These are phyloP conservation scores for Aquilaria malaccensis DNA, from an alignment of 345 rosid species.

Conservation along the genomic window DNA sequence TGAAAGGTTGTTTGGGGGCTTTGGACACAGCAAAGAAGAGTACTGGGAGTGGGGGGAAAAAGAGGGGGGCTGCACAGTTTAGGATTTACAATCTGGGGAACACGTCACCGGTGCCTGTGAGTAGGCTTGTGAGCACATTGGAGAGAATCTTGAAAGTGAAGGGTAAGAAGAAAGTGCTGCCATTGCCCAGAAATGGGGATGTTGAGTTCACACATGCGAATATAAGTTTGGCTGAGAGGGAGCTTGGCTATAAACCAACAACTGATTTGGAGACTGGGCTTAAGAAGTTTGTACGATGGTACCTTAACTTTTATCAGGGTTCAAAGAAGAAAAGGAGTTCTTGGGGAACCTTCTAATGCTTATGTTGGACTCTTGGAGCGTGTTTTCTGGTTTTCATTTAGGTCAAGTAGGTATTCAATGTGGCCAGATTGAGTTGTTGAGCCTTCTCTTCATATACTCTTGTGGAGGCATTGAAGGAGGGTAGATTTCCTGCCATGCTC, in stretches of 20 bases:
- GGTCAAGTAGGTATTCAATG: background rate
- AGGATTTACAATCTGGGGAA: constrained; percentile 62
- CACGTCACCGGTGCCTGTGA: constrained; percentile 51
- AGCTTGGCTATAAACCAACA: constrained; percentile 50
- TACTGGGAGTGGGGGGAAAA: constrained; percentile 69
- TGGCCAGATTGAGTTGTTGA: background rate
- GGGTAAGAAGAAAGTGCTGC: constrained; percentile 47
- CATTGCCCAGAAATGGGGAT: constrained; percentile 67
- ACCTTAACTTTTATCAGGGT: constrained; percentile 36
- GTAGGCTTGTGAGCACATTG: constrained; percentile 43
- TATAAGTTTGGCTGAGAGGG: constrained; percentile 47
- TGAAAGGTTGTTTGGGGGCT: constrained; percentile 53
- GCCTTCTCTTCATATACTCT: constrained; percentile 5
- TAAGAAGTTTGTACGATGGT: constrained; percentile 77
- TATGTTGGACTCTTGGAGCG: constrained; percentile 2
- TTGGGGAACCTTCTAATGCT: constrained; percentile 12
- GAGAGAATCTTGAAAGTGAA: constrained; percentile 61
- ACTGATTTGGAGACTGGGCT: constrained; percentile 57
- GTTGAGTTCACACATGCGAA: constrained; percentile 59
- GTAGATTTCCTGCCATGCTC: background rate
- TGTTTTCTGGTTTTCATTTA: background rate
- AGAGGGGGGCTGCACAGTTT: constrained; percentile 45
- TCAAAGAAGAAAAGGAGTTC: constrained; percentile 41
- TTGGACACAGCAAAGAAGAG: constrained; percentile 64
- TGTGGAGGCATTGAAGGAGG: constrained; percentile 5